Base-by-base conservation (phyloP, 106 monocot genomes). In the Vanilla planifolia region DNA sequence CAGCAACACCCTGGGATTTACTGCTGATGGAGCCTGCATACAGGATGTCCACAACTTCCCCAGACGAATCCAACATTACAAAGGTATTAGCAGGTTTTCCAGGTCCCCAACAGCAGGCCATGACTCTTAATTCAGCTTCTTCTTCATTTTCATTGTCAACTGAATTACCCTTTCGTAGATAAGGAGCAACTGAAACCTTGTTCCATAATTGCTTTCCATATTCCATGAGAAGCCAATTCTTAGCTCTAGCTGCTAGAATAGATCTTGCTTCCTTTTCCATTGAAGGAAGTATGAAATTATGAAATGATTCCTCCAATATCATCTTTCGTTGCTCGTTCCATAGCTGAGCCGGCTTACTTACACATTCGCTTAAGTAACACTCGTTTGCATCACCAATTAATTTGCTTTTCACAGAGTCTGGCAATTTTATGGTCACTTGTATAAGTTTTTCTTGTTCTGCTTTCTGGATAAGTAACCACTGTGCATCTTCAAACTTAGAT, bases 381-480 rank as follows among this genome's bases (percentile, higher is more conserved):
- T 91, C 92, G 28, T 46, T 76, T n/a, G 85, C 79, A 37, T 98
- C 85, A 33, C 10, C 50, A 34, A 98, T 44, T 21, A 98, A 73
- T 50, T 85, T 85, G 17, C 75, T 69, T 48, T 82, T 69, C 14
- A 61, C 71, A 28, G 43, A 56, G 46, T 84, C 81, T 48, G 88
- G 75, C 27, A 98, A 72, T 52, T 82, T 92, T 71, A 98, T 63
- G 15, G 84, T 85, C 44, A 98, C 81, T 35, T 92, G 79, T 52
- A 98, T 84, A 51, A 92, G 85, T 57, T 98, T 92, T 43, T 98
- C 92, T 78, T 98, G 81, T 74, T 98, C 92, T 67, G 79, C 98
- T 77, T 92, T 98, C 66, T 98, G 92, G 47, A 98, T 88, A 15
- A 82, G 84, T 15, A 98, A 57, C 98, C 98, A 98, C 19, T 98